Base-by-base conservation (phyloP, 768 basidiomycete genomes). In the Suillus plorans region DNA sequence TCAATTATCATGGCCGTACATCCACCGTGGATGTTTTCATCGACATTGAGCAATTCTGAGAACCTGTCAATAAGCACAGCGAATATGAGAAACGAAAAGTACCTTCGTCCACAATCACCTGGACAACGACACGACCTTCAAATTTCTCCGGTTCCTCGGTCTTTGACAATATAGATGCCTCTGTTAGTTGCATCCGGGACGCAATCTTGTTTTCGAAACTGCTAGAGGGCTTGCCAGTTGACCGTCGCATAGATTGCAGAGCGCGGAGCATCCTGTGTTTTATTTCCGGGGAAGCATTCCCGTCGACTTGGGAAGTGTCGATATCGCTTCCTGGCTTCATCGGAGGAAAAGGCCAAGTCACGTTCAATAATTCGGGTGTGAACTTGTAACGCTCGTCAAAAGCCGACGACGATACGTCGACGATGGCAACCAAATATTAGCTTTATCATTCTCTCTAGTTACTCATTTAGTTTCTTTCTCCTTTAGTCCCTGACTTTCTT, bases 1-100 rank as follows among this genome's bases (percentile, higher is more conserved):
- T 88, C 86, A 47, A 87, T 80, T 5, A 88, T 72, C 61, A 82
- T 79, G 0, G 84, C 85, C 3, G 82, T 78, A 67, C 86, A 88
- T 22, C 81, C 85, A 34, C 86, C 86, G 56, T 88, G 87, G 1
- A 88, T 68, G 49, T 71, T 79, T n/a, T 79, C 79, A 4, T 57
- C 67, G 22, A 75, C 78, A 65, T 87, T 87, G 10, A 87, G 60
- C 85, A 88, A 87, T 65, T 87, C 86, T 87, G 59, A 28, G 5
- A 16, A 37, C 20, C 7, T 36, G 5, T 18, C n/a, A 58, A 36
- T 36, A 59, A 47, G 60, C 39, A 31, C 22, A 42, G 22, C 16
- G 44, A 13, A 28, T 41, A 39, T 41, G 5, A 36, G n/a, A 14
- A 61, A 31, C 25, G 8, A 13, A 18, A 67, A 72, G n/a, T 55